Conservation (phyloP, 2,329 filamentous ascomycete species). For the Fusarium siculi region DNA sequence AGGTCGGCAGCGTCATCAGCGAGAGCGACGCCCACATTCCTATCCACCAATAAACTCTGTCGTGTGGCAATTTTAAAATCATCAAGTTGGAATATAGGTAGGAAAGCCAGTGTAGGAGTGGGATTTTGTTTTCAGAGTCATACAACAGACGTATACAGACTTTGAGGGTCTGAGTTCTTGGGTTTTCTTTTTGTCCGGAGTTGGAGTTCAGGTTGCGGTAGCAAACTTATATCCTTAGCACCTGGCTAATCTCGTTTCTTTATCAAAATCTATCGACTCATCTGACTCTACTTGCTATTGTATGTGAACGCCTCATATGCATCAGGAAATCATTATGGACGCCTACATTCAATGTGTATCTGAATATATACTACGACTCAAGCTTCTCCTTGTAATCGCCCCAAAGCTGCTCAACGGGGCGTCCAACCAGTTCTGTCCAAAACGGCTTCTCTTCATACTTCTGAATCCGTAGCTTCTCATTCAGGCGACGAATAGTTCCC, state of each 20-base stretch:
- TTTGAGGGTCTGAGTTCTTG: neutral
- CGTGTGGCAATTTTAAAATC: neutral
- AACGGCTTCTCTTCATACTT: constrained; percentile 73
- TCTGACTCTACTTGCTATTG: neutral
- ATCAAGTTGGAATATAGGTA: neutral
- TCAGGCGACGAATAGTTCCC: constrained; percentile 70
- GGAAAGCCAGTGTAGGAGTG: neutral
- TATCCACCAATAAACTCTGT: constrained; percentile 44
- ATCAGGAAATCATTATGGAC: neutral
- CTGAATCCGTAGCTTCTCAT: constrained; percentile 72
- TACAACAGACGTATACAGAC: constrained; percentile 5
- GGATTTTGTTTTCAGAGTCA: constrained; percentile 1
- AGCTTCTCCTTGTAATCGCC: constrained; percentile 69
- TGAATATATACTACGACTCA: constrained; percentile 13
- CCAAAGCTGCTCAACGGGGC: constrained; percentile 77
- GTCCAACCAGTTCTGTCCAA: constrained; percentile 75
- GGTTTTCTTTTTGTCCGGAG: constrained; percentile 20
- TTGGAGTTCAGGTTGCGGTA: constrained; percentile 32
- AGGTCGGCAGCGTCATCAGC: constrained; percentile 71
- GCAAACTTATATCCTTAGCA: constrained; percentile 39
- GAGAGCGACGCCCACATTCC: constrained; percentile 58
- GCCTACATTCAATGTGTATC: constrained; percentile 1
- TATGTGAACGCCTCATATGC: constrained; percentile 3
- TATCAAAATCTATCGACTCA: constrained; percentile 7
- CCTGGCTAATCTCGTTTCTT: constrained; percentile 25